Base-by-base conservation (phyloP, 805 yeast genomes). In the Nakazawaea pomicola region DNA sequence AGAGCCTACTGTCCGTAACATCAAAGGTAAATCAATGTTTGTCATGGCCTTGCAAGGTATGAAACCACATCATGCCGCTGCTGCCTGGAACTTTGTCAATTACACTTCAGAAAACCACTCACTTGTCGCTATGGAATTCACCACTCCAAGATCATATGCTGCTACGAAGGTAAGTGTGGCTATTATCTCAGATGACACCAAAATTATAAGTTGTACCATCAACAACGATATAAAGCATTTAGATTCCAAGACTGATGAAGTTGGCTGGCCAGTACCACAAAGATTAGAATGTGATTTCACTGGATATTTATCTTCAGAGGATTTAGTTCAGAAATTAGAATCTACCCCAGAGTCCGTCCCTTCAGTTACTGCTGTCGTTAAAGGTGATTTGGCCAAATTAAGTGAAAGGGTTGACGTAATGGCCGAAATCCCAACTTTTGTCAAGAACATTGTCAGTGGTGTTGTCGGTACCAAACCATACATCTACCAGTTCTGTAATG, bases 61-160 rank as follows among this genome's bases (percentile, higher is more conserved):
- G 98, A 93, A 93, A 64, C 99, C 99, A 7, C 97, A 93, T 63
- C 99, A 93, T 64, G 96, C 97, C 27, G 99, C 99, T 43, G 87
- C 95, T 46, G 66, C 88, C 17, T 93, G 99, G 99, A 93, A 91
- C 65, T 93, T 93, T 60, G 64, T 86, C 47, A 83, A 87, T 64
- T 91, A 85, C 73, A 96, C 87, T 58, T 83, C 93, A 15, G 73
- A 78, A 38, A 67, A 78, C 29, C 70, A 74, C 51, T 70, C 91
- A 27, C 95, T 86, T 9, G 80, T 89, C 14, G 74, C 85, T 49
- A 93, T 93, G 96, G 97, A 93, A 63, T 93, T 87, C 68, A 84
- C 90, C 33, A 93, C 99, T 7, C 99, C 99, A 21, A 79, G 68
- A 44, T 81, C 96, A 1, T 93, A 93, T 61, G 96, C 85, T 40